Base-by-base conservation (phyloP, 2,329 filamentous ascomycete genomes). In the Penicillium sp. region DNA sequence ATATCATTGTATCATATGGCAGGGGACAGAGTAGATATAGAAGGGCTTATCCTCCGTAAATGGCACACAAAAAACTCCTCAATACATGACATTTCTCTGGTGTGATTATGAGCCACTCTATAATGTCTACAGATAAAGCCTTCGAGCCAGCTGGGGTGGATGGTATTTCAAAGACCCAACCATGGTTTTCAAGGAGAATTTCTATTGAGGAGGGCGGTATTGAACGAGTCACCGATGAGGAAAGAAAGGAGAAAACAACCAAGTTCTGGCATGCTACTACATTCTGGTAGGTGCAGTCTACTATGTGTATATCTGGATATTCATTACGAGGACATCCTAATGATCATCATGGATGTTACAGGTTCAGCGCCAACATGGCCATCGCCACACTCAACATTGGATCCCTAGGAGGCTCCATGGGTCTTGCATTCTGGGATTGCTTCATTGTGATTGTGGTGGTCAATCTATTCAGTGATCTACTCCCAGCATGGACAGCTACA, bases 321-420 rank as follows among this genome's bases (percentile, higher is more conserved):
- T 3, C 8, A 22, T 19, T 9, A 9, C 6, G 39, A 7, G 11
- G 16, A 5, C 13, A 22, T 22, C 9, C 39, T 42, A 21, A n/a
- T 29, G 44, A 22, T 45, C 19, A 14, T 35, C 24, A 7, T 42
- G 9, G 4, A 26, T 44, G 2, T 31, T 47, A 53, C 27, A 74
- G 71, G 71, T 52, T 72, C 60, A 74, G 70, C 53, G 71, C 72
- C n/a, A 74, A 74, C 49, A 74, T 74, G 69, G 72, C 71, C 1
- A 69, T 74, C 1, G 72, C 71, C 7, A 74, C 72, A 1, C 58
- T 74, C 3, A 74, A 69, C 31, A 68, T 69, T 2, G 71, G 72
- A 9, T 68, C 69, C 10, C 51, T 74, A 0, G 71, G 72, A 5
- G 72, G 70, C 1, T 55, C 61, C 1, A 65, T 74, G 47, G 71